phyloP scores from a whole-genome alignment of 1,284 basidiomycete species.

The Trametes pubescens region DNA sequence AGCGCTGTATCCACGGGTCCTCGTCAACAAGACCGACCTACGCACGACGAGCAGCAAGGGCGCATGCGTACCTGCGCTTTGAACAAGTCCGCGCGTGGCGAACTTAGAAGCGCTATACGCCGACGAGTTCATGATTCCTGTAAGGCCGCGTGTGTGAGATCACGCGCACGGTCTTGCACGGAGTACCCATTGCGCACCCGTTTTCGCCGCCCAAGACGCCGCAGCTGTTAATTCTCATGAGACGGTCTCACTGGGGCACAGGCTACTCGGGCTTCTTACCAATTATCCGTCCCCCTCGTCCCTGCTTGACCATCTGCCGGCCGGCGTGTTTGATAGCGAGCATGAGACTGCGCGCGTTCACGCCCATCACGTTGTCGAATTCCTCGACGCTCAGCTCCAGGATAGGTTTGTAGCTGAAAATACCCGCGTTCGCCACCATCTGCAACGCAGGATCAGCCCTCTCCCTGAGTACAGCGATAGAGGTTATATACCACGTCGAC shows the following conservation, averaged over 20 bases:
- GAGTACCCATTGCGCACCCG: conserved; percentile 15
- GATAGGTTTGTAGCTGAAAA: conserved; percentile 25
- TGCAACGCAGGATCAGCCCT: conserved; percentile 6
- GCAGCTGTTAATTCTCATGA: conserved; percentile 27
- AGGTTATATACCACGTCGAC: conserved; percentile 36
- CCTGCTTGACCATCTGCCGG: conserved; percentile 39
- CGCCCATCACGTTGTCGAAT: conserved; percentile 35
- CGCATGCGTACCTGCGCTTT: conserved; percentile 40
- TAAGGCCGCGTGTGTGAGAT: neutral
- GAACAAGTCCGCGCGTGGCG: conserved; percentile 45
- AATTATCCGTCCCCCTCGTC: conserved; percentile 43
- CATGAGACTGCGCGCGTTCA: conserved; percentile 43
- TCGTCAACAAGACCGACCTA: no score
- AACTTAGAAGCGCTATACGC: conserved; percentile 44
- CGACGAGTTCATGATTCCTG: conserved; percentile 27
- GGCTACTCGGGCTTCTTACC: conserved; percentile 26
- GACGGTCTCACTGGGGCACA: neutral
- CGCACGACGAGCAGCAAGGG: no score
- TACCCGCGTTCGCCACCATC: conserved; percentile 44
- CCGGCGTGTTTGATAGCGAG: conserved; percentile 45
- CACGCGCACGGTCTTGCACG: neutral
- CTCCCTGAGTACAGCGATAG: neutral
- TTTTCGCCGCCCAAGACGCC: conserved; percentile 34
- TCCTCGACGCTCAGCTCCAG: conserved; percentile 31
- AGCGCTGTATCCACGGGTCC: conserved; percentile 24